phyloP scores from a whole-genome alignment of 2,329 filamentous ascomycete species.

The Aspergillus niger region DNA sequence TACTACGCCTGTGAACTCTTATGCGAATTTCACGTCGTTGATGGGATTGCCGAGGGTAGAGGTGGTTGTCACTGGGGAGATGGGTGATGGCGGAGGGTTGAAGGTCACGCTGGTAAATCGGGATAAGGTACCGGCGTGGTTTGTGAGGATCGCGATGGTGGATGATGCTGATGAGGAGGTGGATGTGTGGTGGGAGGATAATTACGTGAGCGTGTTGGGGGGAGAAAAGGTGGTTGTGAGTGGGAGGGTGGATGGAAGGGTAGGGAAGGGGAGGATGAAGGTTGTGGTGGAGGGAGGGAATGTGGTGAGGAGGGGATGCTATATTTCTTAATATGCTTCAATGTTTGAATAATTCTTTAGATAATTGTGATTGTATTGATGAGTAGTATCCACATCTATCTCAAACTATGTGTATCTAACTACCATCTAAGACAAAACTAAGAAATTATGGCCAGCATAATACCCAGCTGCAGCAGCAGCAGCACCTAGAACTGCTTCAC shows the following conservation, averaged over 20 bases:
- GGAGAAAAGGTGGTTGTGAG: conserved; percentile 52
- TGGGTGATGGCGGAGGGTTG: conserved; percentile 14
- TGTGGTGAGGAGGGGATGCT: conserved; percentile 13
- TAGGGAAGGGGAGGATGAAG: background rate
- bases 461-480: too few species aligned
- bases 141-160: conserved; percentile 56
- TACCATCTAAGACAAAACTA: too few species aligned
- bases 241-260: conserved; percentile 26
- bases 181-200: conserved; percentile 62
- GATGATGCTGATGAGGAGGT: conserved; percentile 44
- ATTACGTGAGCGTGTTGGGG: conserved; percentile 64
- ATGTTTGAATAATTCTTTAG: too few species aligned
- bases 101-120: conserved; percentile 55
- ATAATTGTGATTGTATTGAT: too few species aligned
- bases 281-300: conserved; percentile 30
- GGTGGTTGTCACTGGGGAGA: background rate
- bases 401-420: too few species aligned
- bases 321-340: too few species aligned
- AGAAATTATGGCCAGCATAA: too few species aligned
- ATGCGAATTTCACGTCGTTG: conserved; percentile 53
- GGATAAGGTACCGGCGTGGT: conserved; percentile 58
- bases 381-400: too few species aligned
- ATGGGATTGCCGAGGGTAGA: conserved; percentile 38
- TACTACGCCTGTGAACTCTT: conserved; percentile 58
- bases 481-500: conserved; percentile 36